Evolutionary conservation across 2,329 filamentous ascomycete genomes (phyloP), one percentile per base, ranked within the genome.

Genomic region (Elsinoe australis): DNA sequence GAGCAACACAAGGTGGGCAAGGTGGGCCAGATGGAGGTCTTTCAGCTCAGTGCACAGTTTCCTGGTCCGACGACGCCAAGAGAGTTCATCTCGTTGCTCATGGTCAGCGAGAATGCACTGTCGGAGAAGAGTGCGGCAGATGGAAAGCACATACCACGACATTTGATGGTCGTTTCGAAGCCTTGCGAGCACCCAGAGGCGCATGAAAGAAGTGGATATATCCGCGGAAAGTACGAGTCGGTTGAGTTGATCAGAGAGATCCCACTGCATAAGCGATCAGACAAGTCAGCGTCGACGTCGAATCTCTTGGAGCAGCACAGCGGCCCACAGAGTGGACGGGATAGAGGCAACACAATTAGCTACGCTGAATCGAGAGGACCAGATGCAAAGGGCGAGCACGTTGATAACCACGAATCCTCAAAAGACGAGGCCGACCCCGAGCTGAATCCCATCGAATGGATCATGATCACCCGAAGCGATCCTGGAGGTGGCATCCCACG

Each of bases 181-280:
- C 90, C 90, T 1, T 85, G 87, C 58, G 66, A 75, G 15, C 88
- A 95, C 61, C 80, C 82, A 0, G 79, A 87, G 51, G 82, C 84
- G 26, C 81, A 82, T 15, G 74, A 75, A 9, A 74, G 83, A 7
- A 68, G 77, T 51, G 86, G 85, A 12, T 90, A 83, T 61, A 85
- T 95, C 41, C 76, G 87, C 32, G 90, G 89, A 2, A 75, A 82
- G 54, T 96, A 95, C 60, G 89, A 95, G 68, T 94, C 86, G 1
- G 83, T 95, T 12, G 90, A 96, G 65, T 74, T 95, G 55, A 89
- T 95, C 50, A 75, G 89, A 42, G 89, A 96, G 65, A 76, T 95
- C 10, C 83, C 82, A 0, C 61, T 80, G 7, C 69, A 62, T 15
- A 55, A 56, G 2, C 72, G 34, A 62, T 46, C 21, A 12, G 24